Conservation (phyloP, 441 rosid genomes). For the Eutrema salsugineum region DNA sequence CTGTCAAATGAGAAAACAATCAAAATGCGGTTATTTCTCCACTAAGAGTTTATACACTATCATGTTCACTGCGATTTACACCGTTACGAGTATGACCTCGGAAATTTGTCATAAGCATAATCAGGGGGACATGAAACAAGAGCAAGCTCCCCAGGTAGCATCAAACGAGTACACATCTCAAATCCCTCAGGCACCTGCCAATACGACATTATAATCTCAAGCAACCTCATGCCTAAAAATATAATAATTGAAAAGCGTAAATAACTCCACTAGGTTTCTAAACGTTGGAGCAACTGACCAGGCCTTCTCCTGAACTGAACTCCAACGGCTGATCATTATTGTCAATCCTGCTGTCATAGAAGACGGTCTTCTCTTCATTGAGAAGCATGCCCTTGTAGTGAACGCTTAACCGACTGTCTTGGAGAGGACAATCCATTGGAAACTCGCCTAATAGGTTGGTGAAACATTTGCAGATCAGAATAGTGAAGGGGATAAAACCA, state of each 20-base stretch:
- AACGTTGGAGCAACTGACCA: conserved; percentile 42
- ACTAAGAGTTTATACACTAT: not conserved
- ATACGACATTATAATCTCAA: conserved; percentile 3
- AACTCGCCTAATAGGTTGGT: conserved; percentile 55
- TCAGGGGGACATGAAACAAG: conserved; percentile 97
- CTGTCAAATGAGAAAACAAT: conserved; percentile 38
- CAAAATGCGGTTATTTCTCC: not conserved
- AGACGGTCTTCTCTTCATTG: conserved; percentile 65
- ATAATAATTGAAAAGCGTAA: not conserved
- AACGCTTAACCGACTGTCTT: conserved; percentile 80
- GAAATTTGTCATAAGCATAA: conserved; percentile 92
- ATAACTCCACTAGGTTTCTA: not conserved
- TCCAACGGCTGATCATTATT: conserved; percentile 84
- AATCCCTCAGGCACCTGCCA: conserved; percentile 94
- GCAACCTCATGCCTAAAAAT: not conserved
- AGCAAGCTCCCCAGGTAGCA: conserved; percentile 96
- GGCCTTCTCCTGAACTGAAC: conserved; percentile 98
- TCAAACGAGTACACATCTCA: conserved; percentile 95
- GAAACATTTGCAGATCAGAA: conserved; percentile 18
- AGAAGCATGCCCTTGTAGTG: conserved; percentile 94
- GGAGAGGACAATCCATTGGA: conserved; percentile 99
- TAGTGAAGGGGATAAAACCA: conserved; percentile 6
- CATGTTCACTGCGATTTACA: not conserved
- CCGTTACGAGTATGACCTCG: conserved; percentile 46
- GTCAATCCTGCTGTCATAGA: conserved; percentile 75